These are phyloP conservation scores for Xanthoparmelia taractica DNA, from an alignment of 495 filamentous ascomycete genomes.

Conservation along the genomic window DNA sequence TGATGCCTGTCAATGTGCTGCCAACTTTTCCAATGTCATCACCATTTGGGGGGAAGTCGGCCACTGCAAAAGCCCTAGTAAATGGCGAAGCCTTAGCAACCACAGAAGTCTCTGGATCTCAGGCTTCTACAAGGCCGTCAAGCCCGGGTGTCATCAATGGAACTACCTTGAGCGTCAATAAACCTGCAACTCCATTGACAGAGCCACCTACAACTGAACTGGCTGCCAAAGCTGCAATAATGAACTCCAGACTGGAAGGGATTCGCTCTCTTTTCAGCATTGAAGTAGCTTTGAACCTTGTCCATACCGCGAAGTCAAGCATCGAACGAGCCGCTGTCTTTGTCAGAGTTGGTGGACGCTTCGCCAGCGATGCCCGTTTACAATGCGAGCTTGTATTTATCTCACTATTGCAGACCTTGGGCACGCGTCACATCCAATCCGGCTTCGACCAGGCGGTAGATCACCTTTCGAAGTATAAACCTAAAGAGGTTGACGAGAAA, in stretches of 20 bases:
- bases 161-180: slow-evolving; percentile 28
- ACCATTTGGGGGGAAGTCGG: slow-evolving; percentile 41
- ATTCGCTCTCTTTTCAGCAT: slow-evolving; percentile 93
- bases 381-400: slow-evolving; percentile 92
- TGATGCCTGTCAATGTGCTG: slow-evolving; percentile 92
- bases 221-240: slow-evolving; percentile 90
- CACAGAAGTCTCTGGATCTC: slow-evolving; percentile 33
- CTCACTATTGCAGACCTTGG: slow-evolving; percentile 69
- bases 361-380: slow-evolving; percentile 73
- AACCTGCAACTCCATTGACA: slow-evolving; percentile 44
- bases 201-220: slow-evolving; percentile 81
- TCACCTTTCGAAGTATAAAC: slow-evolving; percentile 86
- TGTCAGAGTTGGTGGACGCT: slow-evolving; percentile 66
- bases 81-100: slow-evolving; percentile 36
- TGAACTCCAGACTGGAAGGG: slow-evolving; percentile 88
- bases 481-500: slow-evolving; percentile 72
- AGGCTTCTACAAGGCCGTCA: slow-evolving; percentile 35
- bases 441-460: slow-evolving; percentile 89
- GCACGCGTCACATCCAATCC: slow-evolving; percentile 75
- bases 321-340: slow-evolving; percentile 81
- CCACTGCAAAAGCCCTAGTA: slow-evolving; percentile 32
- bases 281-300: slow-evolving; percentile 82
- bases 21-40: slow-evolving; percentile 55
- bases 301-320: slow-evolving; percentile 83
- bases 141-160: slow-evolving; percentile 34